These are phyloP conservation scores for Letharia columbiana DNA, from an alignment of 495 filamentous ascomycete genomes.

Conservation along the genomic window DNA sequence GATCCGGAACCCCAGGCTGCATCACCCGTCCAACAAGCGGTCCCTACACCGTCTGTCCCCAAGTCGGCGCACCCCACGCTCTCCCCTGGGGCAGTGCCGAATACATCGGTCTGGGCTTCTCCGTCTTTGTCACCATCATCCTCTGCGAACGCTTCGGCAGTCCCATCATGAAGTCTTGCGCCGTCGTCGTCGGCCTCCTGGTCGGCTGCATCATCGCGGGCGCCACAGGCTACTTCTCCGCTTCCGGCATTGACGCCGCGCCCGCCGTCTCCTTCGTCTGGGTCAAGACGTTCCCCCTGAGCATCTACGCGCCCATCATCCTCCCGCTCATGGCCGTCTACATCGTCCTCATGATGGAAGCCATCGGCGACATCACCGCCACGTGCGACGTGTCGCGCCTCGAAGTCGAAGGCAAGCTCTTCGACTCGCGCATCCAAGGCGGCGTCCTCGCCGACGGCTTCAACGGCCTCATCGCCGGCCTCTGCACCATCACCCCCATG, in stretches of 20 bases:
- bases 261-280: slow-evolving; percentile 80
- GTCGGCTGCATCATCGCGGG: slow-evolving; percentile 83
- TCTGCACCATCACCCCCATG: slow-evolving; percentile 82
- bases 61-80: slow-evolving; percentile 62
- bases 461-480: slow-evolving; percentile 68
- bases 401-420: slow-evolving; percentile 67
- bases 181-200: slow-evolving; percentile 72
- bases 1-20: slow-evolving; percentile 50
- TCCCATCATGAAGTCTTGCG: slow-evolving; percentile 65
- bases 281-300: slow-evolving; percentile 78
- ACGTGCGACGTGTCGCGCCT: slow-evolving; percentile 72
- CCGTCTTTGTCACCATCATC: slow-evolving; percentile 84
- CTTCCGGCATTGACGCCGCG: slow-evolving; percentile 53
- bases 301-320: slow-evolving; percentile 75
- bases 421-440: slow-evolving; percentile 86
- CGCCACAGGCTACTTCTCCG: slow-evolving; percentile 76
- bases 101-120: slow-evolving; percentile 84
- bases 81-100: slow-evolving; percentile 82
- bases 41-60: slow-evolving; percentile 59
- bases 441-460: slow-evolving; percentile 81
- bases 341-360: slow-evolving; percentile 81
- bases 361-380: slow-evolving; percentile 61
- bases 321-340: slow-evolving; percentile 79
- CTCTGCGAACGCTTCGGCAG: slow-evolving; percentile 76
- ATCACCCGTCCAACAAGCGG: slow-evolving; percentile 44